Percentiles rank a stretch among this genome's conserved stretches.
Conservation (phyloP, 148 eudicot genomes). For the Camellia granthamiana region DNA sequence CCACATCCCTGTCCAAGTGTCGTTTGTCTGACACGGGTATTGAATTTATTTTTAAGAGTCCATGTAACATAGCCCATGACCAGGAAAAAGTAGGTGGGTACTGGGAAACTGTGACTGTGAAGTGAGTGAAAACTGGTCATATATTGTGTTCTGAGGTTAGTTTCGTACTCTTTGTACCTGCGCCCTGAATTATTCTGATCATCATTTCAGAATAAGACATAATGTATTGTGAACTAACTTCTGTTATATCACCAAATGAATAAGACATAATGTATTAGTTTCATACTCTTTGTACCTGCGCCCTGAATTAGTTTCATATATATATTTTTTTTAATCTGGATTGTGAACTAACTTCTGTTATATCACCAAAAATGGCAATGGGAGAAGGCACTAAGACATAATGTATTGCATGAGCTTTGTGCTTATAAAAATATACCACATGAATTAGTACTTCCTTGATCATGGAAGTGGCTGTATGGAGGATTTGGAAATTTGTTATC, state of each 20-base stretch:
- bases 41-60: no score
- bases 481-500: background rate
- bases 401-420: background rate
- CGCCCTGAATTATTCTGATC: background rate
- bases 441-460: background rate
- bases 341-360: background rate
- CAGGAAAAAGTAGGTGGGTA: background rate
- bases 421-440: background rate
- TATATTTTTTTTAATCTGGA: background rate
- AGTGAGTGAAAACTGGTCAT: background rate
- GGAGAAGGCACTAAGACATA: background rate
- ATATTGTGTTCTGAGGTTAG: background rate
- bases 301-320: background rate
- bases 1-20: no score
- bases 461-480: background rate
- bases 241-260: no score
- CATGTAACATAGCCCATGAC: background rate
- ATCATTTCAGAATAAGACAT: no score
- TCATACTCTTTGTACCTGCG: background rate
- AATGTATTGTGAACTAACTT: no score
- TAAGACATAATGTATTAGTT: no score
- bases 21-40: no score
- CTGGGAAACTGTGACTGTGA: background rate
- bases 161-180: background rate
- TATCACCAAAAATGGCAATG: background rate